phyloP scores from a whole-genome alignment of 164 flowering plant species.

The Vitis rotundifolia region DNA sequence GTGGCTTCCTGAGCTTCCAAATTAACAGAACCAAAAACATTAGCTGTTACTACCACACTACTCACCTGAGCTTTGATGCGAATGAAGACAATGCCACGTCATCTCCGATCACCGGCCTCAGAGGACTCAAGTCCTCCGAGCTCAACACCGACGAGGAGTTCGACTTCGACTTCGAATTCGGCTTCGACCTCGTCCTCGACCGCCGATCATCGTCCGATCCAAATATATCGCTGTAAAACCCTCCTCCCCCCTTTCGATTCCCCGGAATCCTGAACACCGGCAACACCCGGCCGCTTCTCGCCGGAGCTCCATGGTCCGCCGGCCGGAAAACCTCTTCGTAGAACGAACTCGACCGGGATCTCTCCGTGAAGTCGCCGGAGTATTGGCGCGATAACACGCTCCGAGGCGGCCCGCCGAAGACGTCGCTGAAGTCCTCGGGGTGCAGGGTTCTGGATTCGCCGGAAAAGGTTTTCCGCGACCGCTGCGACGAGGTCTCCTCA shows the following conservation, averaged over 20 bases:
- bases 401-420: conserved; percentile 92
- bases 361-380: conserved; percentile 32
- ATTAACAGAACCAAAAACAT: no score
- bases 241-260: conserved; percentile 14
- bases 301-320: conserved; percentile 24
- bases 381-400: conserved; percentile 45
- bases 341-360: conserved; percentile 22
- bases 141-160: conserved; percentile 73
- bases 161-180: conserved; percentile 48
- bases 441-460: conserved; percentile 17
- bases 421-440: conserved; percentile 68
- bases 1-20: no score
- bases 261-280: conserved; percentile 62
- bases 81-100: conserved; percentile 50
- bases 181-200: conserved; percentile 27
- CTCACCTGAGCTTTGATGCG: conserved; percentile 77
- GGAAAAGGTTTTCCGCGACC: conserved; percentile 1
- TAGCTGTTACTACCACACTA: not conserved
- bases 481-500: conserved; percentile 29
- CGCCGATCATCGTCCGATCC: conserved; percentile 43
- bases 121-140: conserved; percentile 76
- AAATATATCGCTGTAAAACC: conserved; percentile 63
- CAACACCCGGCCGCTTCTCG: conserved; percentile 40
- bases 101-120: conserved; percentile 42
- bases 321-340: conserved; percentile 64